Percentiles rank a stretch among this genome's conserved stretches.
Evolutionary conservation across 2,329 filamentous ascomycete species (phyloP).

Genomic region (Calonectria fujianensis): DNA sequence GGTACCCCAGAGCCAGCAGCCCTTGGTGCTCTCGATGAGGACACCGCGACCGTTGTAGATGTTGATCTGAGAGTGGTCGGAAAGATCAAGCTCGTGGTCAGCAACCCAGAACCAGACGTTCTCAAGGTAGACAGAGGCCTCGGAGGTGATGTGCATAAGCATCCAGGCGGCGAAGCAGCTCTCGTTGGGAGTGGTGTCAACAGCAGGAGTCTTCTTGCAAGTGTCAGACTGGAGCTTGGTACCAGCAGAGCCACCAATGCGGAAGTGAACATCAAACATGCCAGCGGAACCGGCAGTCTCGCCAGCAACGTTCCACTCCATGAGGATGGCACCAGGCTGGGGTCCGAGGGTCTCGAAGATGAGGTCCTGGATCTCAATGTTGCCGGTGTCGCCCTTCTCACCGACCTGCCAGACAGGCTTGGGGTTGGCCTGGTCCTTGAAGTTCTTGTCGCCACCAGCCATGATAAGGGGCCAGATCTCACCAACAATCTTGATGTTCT

Average conservation of each 20-base stretch:
- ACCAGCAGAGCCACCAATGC: conserved; percentile 90
- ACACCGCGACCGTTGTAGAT: conserved; percentile 93
- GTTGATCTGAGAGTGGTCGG: conserved; percentile 85
- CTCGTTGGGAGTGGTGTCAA: conserved; percentile 75
- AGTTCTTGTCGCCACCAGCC: conserved; percentile 82
- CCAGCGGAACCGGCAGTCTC: conserved; percentile 80
- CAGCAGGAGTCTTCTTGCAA: conserved; percentile 85
- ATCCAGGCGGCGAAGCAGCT: conserved; percentile 85
- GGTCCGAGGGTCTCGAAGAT: conserved; percentile 90
- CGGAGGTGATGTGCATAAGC: conserved; percentile 78
- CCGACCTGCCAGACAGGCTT: conserved; percentile 92
- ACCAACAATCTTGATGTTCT: conserved; percentile 90
- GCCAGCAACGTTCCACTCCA: conserved; percentile 91
- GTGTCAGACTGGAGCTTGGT: conserved; percentile 87
- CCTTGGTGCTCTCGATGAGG: conserved; percentile 83
- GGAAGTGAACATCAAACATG: conserved; percentile 97
- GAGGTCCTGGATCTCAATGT: conserved; percentile 91
- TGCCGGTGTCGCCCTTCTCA: conserved; percentile 82
- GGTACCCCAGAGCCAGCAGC: conserved; percentile 89
- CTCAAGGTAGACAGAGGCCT: conserved; percentile 85
- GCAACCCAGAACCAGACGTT: conserved; percentile 94
- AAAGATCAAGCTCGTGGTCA: conserved; percentile 89
- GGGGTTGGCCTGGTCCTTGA: conserved; percentile 84
- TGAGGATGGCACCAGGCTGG: conserved; percentile 89
- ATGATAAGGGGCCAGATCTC: conserved; percentile 95